Conservation (phyloP, 2,329 filamentous ascomycete species). For the Hypoxylon sp. region DNA sequence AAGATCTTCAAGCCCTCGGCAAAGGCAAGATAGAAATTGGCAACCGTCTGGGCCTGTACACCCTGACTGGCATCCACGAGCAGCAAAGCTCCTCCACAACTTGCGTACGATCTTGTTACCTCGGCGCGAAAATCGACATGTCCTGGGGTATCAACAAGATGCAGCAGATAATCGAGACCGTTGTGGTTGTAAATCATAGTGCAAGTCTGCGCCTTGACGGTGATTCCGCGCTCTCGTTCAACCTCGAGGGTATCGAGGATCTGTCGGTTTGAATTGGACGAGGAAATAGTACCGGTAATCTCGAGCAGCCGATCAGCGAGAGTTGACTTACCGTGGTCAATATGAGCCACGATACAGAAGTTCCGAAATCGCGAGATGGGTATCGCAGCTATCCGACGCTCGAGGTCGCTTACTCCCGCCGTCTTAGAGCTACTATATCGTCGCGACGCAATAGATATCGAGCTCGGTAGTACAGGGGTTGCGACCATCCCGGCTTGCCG, state of each 20-base stretch:
- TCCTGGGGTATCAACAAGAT: slow-evolving; percentile 95
- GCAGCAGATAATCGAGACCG: slow-evolving; percentile 90
- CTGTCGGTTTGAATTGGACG: slow-evolving; percentile 88
- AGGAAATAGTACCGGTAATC: slow-evolving; percentile 91
- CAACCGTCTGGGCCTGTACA: slow-evolving; percentile 96
- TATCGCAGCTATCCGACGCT: slow-evolving; percentile 77
- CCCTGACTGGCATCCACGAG: slow-evolving; percentile 97
- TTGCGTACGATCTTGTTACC: slow-evolving; percentile 95
- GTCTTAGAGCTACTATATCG: slow-evolving; percentile 51
- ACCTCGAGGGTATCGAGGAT: slow-evolving; percentile 97
- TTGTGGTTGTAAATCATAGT: slow-evolving; percentile 95
- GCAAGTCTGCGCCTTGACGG: slow-evolving; percentile 98
- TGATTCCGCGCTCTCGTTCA: slow-evolving; percentile 95
- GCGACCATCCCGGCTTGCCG: not conserved
- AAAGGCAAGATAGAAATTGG: slow-evolving; percentile 98
- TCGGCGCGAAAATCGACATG: slow-evolving; percentile 98
- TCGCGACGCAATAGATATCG: slow-evolving; percentile 14
- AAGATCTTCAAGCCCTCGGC: slow-evolving; percentile 88
- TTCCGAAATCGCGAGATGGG: slow-evolving; percentile 88
- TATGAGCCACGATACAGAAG: slow-evolving; percentile 98
- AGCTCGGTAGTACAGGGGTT: not conserved
- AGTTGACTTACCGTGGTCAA: slow-evolving; percentile 98
- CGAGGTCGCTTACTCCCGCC: slow-evolving; percentile 59
- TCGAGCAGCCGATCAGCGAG: slow-evolving; percentile 93
- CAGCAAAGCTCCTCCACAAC: slow-evolving; percentile 91